phyloP scores from a whole-genome alignment of 148 eudicot species.

The Silene conica region DNA sequence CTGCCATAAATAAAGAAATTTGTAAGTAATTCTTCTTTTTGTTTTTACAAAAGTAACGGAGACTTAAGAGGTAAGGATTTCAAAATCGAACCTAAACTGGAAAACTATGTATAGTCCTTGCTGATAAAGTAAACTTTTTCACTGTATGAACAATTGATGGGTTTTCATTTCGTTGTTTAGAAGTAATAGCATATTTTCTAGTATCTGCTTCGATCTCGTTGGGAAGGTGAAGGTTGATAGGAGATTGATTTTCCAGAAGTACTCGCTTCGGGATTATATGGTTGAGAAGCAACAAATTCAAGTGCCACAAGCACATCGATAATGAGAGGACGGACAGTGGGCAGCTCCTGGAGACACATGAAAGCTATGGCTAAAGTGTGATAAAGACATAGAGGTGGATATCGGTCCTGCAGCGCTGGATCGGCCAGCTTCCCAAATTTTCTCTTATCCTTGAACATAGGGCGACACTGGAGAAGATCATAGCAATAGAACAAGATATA shows the following conservation, averaged over 20 bases:
- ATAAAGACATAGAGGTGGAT: slow-evolving; percentile 37
- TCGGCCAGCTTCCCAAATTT: slow-evolving; percentile 45
- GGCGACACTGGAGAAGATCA: slow-evolving; percentile 42
- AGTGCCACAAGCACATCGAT: slow-evolving; percentile 62
- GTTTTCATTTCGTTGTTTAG: background rate
- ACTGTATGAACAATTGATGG: background rate
- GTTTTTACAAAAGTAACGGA: background rate
- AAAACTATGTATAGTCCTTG: slow-evolving; percentile 4
- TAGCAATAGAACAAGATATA: background rate
- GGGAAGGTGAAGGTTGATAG: slow-evolving; percentile 24
- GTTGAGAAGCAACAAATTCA: slow-evolving; percentile 44
- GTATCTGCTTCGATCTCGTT: slow-evolving; percentile 29
- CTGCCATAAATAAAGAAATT: slow-evolving; percentile 15
- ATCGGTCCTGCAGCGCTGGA: slow-evolving; percentile 47
- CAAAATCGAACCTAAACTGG: background rate
- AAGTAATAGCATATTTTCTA: slow-evolving; percentile 3
- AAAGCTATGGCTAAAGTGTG: slow-evolving; percentile 53
- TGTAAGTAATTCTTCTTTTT: background rate
- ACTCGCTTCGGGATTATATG: slow-evolving; percentile 28
- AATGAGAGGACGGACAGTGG: slow-evolving; percentile 54
- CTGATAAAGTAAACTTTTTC: background rate
- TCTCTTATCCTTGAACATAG: slow-evolving; percentile 44
- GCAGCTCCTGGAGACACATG: slow-evolving; percentile 75
- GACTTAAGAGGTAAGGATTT: background rate
- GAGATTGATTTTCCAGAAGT: slow-evolving; percentile 20